Base-by-base conservation (phyloP, 2,329 filamentous ascomycete genomes). In the Eutypella sp. region DNA sequence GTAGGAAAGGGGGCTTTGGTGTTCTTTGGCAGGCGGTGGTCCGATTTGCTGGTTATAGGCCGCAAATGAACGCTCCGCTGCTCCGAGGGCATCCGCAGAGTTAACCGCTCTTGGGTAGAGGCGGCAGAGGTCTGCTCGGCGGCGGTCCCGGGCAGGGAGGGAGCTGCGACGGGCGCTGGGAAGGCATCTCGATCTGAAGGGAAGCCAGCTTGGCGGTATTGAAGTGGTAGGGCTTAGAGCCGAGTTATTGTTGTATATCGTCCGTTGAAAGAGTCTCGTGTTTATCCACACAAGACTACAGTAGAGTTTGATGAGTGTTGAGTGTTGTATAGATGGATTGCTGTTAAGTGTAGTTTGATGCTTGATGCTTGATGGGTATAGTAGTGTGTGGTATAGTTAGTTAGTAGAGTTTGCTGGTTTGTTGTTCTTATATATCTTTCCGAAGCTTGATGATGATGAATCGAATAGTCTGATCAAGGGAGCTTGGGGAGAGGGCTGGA, bases 131-230 rank as follows among this genome's bases (percentile, higher is more conserved):
- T 45, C 81, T 73, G 67, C 75, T 79, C 52, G 81, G 81, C 59
- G 81, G 81, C 49, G 81, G 81, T 57, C 81, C 81, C 45, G 81
- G 80, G 76, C 80, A 84, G 56, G 81, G 81, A 70, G 81, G 81
- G 54, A 84, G 78, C 61, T 83, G 79, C 57, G 79, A 81, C 51
- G 81, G 80, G 63, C 80, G 76, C 66, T 81, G 78, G 53, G 76
- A 70, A 67, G 77, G 75, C 74, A 80, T 78, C 49, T 64, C 70
- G 66, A 61, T 53, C 52, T 51, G 54, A 44, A 52, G 46, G 51
- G 50, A 50, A 55, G 60, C 59, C 60, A 62, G 56, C 54, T 50
- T 57, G 54, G 54, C 51, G 50, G 50, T 57, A n/a, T 48, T 44
- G 52, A 43, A 52, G 18, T 45, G 22, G 42, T 38, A 36, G 46